Base-by-base conservation (phyloP, 1,139 yeast genomes). In the Spencermartinsiella ligniputridi region DNA sequence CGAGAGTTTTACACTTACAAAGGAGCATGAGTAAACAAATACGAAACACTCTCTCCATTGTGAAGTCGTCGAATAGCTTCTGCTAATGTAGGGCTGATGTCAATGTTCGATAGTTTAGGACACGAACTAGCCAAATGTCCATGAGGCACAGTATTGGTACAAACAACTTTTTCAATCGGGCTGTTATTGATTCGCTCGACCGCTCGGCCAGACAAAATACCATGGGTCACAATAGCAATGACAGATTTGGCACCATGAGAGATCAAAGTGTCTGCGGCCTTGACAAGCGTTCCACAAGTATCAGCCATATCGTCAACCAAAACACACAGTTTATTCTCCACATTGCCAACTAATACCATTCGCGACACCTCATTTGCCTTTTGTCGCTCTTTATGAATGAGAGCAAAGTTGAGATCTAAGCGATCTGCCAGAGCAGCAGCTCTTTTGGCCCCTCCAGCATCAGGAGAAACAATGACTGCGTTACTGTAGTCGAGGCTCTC, bases 251-350 rank as follows among this genome's bases (percentile, higher is more conserved):
- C 97, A 22, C 82, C 83, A 59, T 88, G 83, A 39, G 80, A 81
- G 49, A 88, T 67, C 49, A 92, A 71, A 6, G 90, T 82, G 52
- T 90, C 96, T 15, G 97, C 96, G 35, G 97, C 97, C 69, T 90
- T 92, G 50, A 87, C 92, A 52, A 92, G 74, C 3, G 98, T 92
- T 48, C 97, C 97, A 69, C 97, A 92, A 16, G 98, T 92, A 64
- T 92, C 98, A 32, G 97, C 97, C 96, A 92, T 89, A 64, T 92
- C 98, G 68, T 92, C 98, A 35, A 92, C 92, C 55, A 92, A 78
- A 46, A 92, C 74, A 68, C 97, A 90, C 37, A 83, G 77, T 67
- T 88, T 88, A 57, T 82, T 83, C 19, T 81, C 70, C 27, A 92
- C 97, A 66, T 90, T 96, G 55, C 98, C 98, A 41, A 92, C 97